Base-by-base conservation (phyloP, 352 stramenopile genomes). In the Nothophytophthora sp. region DNA sequence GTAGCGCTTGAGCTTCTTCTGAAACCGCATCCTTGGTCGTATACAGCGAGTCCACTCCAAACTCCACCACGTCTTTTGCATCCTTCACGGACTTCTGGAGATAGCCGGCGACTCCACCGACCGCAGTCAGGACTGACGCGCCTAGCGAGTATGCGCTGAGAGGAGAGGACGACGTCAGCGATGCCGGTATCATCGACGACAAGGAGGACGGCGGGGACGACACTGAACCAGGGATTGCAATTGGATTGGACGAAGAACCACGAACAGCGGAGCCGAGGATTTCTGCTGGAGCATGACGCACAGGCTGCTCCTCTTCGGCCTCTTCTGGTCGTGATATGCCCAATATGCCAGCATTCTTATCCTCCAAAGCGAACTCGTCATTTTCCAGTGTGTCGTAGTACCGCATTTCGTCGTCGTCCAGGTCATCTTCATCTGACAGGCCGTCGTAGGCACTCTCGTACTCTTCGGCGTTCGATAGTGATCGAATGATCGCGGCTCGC, bases 61-160 rank as follows among this genome's bases (percentile, higher is more conserved):
- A 86, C 30, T 93, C 80, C 3, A 93, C 65, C 0, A 52, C 80
- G 25, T 90, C 80, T 55, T 90, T 91, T 19, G 82, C 82, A 27
- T 88, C 76, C 42, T 86, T 83, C 6, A 83, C 82, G 0, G 76
- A 83, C 47, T 88, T 88, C 13, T 87, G 65, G 13, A 93, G 76
- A 35, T 85, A 70, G 12, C 80, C 81, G 10, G 81, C 79, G 13
- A 91, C 73, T 9, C 78, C 81, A 20, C 81, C 76, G 32, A 90
- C 76, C 15, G 78, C 75, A 44, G 66, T 90, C 25, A 88, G 55
- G 22, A 92, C 44, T 18, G 76, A 90, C 12, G 63, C 63, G 7
- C 81, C 81, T 45, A 91, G 70, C 3, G 76, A 80, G 37, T 76
- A 76, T 11, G 63, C 55, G 32, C 60, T 76, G 12, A 81, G 47